Conservation (phyloP, 371 early-diverging fungal species). For the Cladochytrium tenue region DNA sequence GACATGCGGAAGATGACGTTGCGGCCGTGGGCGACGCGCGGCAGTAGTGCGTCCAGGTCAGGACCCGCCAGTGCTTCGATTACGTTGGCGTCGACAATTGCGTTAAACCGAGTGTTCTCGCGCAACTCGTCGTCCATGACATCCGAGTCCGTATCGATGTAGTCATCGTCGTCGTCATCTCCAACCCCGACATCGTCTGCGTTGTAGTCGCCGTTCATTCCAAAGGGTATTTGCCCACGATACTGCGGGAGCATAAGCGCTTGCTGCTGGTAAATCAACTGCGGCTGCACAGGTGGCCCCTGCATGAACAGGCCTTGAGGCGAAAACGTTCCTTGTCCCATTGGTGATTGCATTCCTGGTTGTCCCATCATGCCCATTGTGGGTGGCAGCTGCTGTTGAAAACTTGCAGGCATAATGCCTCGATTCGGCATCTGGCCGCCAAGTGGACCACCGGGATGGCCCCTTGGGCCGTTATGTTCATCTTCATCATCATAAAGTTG, state of each 20-base stretch:
- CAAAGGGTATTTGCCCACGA: not conserved
- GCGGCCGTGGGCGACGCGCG: constrained; percentile 20
- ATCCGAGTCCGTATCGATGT: constrained; percentile 19
- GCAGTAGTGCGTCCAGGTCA: constrained; percentile 25
- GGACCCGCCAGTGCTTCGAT: constrained; percentile 22
- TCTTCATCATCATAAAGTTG: not conserved
- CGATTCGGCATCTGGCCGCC: not conserved
- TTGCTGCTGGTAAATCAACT: constrained; percentile 1
- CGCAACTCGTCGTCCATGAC: constrained; percentile 37
- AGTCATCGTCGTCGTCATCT: constrained; percentile 28
- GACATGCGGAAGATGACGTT: constrained; percentile 10
- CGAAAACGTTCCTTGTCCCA: not conserved
- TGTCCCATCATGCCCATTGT: not conserved
- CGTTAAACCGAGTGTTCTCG: constrained; percentile 41
- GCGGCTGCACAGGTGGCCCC: not conserved
- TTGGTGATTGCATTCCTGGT: not conserved
- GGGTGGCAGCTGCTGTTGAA: not conserved
- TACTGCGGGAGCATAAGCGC: constrained; percentile 3
- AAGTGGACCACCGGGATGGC: not conserved
- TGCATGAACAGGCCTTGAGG: not conserved
- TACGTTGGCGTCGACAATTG: constrained; percentile 28
- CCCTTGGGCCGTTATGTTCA: not conserved
- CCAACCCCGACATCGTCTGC: constrained; percentile 15
- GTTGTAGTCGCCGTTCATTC: not conserved
- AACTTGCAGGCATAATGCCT: not conserved